Evolutionary conservation across 2,329 filamentous ascomycete genomes (phyloP), one percentile per base, ranked within the genome.

Genomic region (Fusarium sp.): DNA sequence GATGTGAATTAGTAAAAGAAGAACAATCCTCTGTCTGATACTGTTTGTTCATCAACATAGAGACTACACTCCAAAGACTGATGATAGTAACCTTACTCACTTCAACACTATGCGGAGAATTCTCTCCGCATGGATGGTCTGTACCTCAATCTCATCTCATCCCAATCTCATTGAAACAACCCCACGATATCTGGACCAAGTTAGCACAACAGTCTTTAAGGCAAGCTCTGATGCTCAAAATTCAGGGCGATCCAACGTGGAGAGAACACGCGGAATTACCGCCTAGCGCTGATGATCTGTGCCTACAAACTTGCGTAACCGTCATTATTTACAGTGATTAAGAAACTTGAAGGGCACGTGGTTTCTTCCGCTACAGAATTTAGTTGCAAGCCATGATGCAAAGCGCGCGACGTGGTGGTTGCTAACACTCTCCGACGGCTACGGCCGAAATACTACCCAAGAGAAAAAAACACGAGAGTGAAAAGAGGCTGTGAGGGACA

Each of bases 371-470:
- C 42, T 65, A 43, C n/a, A 61, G 26, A 34, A 39, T 41, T 54
- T 54, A 65, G 62, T 54, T 30, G 30, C 26, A 45, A 34, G 18
- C 30, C 53, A 49, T 65, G 48, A 60, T 65, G 46, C 55, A 65
- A 65, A 60, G 54, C 19, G 37, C 31, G 26, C 25, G 25, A 9
- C 25, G 10, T 23, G 21, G 54, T 39, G 50, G 43, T 43, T 25
- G 43, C 23, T 46, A 55, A 49, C 43, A 34, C 37, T 65, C 37
- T 62, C 68, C 64, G 60, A 71, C 68, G 68, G 68, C 68, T 69
- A 44, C 64, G 56, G 56, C 68, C 68, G 68, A 70, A 57, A 71
- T 70, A 39, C 54, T 56, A 67, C 56, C 55, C 41, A 67, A 67
- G 41, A 49, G 28, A 30, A 30, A 30, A 11, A 30, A 30, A 7